phyloP scores from a whole-genome alignment of 1,139 yeast genomes.

The Kodamaea derodonti region DNA sequence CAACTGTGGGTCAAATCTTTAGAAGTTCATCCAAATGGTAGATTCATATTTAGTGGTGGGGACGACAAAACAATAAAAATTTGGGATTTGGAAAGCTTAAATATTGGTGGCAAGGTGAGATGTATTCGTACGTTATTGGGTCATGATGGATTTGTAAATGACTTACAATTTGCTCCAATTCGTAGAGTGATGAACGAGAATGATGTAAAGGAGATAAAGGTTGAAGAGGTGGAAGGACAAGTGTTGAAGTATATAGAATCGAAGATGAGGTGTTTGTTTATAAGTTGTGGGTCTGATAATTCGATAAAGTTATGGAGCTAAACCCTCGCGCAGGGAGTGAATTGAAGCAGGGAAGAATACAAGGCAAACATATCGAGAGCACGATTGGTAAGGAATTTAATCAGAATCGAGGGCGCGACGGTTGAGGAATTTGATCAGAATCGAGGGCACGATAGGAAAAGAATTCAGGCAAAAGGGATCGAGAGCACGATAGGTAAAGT shows the following conservation, averaged over 20 bases:
- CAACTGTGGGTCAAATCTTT: conserved; percentile 82
- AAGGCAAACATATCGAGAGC: no score
- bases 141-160: conserved; percentile 72
- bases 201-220: conserved; percentile 15
- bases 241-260: conserved; percentile 27
- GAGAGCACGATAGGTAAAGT: no score
- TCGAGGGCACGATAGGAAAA: no score
- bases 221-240: conserved; percentile 13
- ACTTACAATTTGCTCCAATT: conserved; percentile 53
- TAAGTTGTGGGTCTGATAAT: conserved; percentile 60
- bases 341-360: no score
- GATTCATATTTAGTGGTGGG: conserved; percentile 64
- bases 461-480: no score
- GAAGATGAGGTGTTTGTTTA: conserved; percentile 53
- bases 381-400: no score
- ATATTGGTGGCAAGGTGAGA: conserved; percentile 38
- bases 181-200: conserved; percentile 3
- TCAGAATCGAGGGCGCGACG: no score
- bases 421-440: no score
- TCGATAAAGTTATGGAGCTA: conserved; percentile 52
- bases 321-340: no score
- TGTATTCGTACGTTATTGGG: conserved; percentile 52
- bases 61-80: conserved; percentile 76
- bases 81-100: conserved; percentile 68
- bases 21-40: conserved; percentile 72